Percentiles rank a stretch among this genome's conserved stretches.
Evolutionary conservation across 2,329 filamentous ascomycete genomes (phyloP).

Genomic region (Tolypocladium nubicola): DNA sequence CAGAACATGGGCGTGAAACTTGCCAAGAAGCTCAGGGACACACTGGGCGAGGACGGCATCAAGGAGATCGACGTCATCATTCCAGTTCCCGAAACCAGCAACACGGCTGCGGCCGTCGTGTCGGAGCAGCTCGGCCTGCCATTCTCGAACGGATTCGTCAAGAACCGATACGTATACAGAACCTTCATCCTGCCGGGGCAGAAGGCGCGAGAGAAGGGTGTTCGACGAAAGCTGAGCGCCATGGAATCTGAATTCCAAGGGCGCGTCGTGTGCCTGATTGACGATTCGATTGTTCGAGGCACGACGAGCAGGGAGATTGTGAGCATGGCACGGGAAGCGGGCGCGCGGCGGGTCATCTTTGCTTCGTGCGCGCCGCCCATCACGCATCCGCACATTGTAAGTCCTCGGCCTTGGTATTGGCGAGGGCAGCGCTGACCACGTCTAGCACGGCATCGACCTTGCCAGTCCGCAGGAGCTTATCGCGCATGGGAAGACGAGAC

Average conservation of each 20-base stretch:
- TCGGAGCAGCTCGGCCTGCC: slow-evolving; percentile 68
- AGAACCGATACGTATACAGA: slow-evolving; percentile 81
- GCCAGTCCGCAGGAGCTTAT: slow-evolving; percentile 30
- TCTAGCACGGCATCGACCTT: slow-evolving; percentile 35
- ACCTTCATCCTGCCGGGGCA: slow-evolving; percentile 74
- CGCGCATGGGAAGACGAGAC: slow-evolving; percentile 26
- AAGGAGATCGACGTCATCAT: slow-evolving; percentile 76
- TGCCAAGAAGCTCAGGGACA: slow-evolving; percentile 58
- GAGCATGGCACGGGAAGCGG: slow-evolving; percentile 71
- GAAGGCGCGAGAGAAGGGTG: slow-evolving; percentile 68
- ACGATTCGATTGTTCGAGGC: slow-evolving; percentile 78
- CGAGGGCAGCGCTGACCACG: background rate
- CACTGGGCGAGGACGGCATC: slow-evolving; percentile 58
- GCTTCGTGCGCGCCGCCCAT: slow-evolving; percentile 75
- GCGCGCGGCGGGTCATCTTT: slow-evolving; percentile 74
- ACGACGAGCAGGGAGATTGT: slow-evolving; percentile 6
- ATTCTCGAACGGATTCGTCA: slow-evolving; percentile 74
- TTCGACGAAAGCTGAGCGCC: slow-evolving; percentile 80
- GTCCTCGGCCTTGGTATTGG: slow-evolving; percentile 6
- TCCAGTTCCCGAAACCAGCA: slow-evolving; percentile 64
- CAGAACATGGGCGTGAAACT: slow-evolving; percentile 81
- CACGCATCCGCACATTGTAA: slow-evolving; percentile 79
- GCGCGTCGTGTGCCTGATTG: slow-evolving; percentile 72
- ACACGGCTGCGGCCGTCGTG: slow-evolving; percentile 67
- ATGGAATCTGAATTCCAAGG: slow-evolving; percentile 78